Percentiles rank a stretch among this genome's conserved stretches.
Conservation (phyloP, 345 rosid species). For the Salix koriyanagi region DNA sequence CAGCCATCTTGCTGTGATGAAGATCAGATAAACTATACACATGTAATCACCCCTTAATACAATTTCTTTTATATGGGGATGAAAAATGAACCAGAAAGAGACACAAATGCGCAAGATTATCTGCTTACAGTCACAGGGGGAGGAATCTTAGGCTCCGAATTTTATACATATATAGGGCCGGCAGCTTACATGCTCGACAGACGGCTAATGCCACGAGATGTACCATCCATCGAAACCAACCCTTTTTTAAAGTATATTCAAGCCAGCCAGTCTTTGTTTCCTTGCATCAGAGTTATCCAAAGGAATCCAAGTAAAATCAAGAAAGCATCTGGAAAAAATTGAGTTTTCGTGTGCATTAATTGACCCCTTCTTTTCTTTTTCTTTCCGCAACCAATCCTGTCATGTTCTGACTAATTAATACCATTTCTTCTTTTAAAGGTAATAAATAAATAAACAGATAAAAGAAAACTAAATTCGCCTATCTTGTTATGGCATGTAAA, state of each 20-base stretch:
- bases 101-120: constrained; percentile 16
- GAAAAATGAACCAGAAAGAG: constrained; percentile 19
- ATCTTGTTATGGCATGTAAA: background rate
- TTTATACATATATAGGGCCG: constrained; percentile 18
- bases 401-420: background rate
- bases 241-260: background rate
- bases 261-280: background rate
- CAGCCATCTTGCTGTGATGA: constrained; percentile 14
- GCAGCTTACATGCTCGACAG: constrained; percentile 7
- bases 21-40: background rate
- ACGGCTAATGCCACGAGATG: background rate
- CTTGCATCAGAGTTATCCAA: background rate
- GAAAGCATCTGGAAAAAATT: background rate
- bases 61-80: background rate
- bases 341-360: constrained; percentile 7
- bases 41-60: background rate
- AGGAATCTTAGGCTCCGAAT: constrained; percentile 20
- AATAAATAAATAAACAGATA: background rate
- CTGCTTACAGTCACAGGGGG: constrained; percentile 22
- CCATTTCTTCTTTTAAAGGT: background rate
- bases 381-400: background rate
- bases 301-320: constrained; percentile 12
- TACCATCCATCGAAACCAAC: constrained; percentile 3
- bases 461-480: background rate
- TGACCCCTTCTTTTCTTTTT: constrained; percentile 2